Evolutionary conservation across 2,329 filamentous ascomycete genomes (phyloP).

Genomic region (Calonectria honghensis): DNA sequence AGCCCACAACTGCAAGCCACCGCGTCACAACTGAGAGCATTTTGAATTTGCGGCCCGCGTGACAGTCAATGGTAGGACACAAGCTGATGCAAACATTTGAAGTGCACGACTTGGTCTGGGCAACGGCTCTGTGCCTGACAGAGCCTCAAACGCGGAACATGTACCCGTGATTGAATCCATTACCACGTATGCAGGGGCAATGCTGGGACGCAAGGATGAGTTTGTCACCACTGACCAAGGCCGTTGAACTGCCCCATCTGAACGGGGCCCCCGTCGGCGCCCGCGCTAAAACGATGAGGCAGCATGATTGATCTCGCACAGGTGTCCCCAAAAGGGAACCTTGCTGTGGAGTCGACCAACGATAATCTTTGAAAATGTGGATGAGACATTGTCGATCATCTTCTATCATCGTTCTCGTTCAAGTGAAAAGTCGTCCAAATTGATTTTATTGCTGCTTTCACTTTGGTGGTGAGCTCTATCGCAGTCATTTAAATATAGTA

Average conservation of each 20-base stretch:
- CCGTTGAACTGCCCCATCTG: neutral
- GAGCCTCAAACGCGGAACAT: neutral
- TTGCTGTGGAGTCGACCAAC: neutral
- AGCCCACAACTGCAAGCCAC: neutral
- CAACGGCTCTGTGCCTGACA: neutral
- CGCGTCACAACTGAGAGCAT: neutral
- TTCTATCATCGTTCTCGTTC: neutral
- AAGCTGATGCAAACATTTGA: neutral
- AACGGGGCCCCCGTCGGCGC: neutral
- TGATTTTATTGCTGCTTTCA: neutral
- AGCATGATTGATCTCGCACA: slow-evolving; percentile 4
- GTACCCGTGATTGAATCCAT: neutral
- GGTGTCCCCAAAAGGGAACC: slow-evolving; percentile 2
- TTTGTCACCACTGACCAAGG: neutral
- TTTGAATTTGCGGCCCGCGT: neutral
- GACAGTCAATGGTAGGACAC: neutral
- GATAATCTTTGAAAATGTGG: neutral
- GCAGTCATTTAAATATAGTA: neutral
- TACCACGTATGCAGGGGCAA: neutral
- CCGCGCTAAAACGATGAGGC: neutral
- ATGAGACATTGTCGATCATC: neutral
- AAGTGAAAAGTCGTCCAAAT: neutral
- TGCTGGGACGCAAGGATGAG: neutral
- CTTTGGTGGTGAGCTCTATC: neutral
- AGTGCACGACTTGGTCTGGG: neutral